Evolutionary conservation across 495 filamentous ascomycete genomes (phyloP), one percentile per base, ranked within the genome.

Genomic region (Elaphomyces granulatus): DNA sequence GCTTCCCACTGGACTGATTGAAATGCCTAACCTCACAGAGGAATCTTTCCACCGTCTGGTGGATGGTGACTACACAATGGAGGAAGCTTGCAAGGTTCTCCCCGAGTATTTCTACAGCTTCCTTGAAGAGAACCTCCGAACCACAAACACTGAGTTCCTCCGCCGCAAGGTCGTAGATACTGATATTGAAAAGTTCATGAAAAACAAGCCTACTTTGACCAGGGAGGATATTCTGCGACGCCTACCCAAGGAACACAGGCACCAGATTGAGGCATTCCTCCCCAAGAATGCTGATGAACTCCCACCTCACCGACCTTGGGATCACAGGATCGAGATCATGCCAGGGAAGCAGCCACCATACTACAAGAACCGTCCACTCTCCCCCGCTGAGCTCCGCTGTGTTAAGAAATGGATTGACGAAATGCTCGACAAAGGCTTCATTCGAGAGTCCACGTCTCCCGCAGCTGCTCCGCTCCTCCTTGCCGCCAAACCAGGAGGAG

Each of bases 391-490:
- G 23, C 23, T 28, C 12, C 23, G 12, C 23, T 28, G 23, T 12
- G 12, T 28, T 12, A 28, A 28, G 23, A 28, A 28, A 28, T 28
- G 23, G 23, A 6, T 28, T 28, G 23, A 28, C 12, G 23, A 28
- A 28, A 15, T 32, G 12, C 38, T 41, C 10, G 32, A n/a, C 20
- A 43, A 39, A n/a, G 40, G 16, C 18, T 43, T 39, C 15, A 43
- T 43, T 20, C n/a, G 15, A 3, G 10, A 14, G n/a, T 32, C 20
- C 26, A 15, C 8, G 15, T 43, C 20, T 2, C 8, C 33, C 12
- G 33, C 40, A 4, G 40, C 40, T 8, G 39, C 26, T 8, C 38
- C 37, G 2, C 20, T 45, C 4, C 23, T 45, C 3, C 40, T 45
- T 20, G 28, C 33, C 32, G 31, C 40, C 14, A 45, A 45, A 34